Conservation (phyloP, 1,284 basidiomycete species). For the Xanthoconium separans region DNA sequence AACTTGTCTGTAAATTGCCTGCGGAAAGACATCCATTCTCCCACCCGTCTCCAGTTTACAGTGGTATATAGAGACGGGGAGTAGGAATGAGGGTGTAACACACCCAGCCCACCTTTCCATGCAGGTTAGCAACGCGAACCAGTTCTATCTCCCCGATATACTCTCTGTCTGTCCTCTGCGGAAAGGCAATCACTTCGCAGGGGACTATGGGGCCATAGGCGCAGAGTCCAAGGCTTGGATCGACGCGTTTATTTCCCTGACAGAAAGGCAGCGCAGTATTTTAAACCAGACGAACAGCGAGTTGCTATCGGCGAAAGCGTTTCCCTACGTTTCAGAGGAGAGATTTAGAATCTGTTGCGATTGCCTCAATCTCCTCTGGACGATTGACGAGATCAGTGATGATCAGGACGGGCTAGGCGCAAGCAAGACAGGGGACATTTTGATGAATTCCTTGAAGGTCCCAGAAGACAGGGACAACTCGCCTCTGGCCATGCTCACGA, state of each 20-base stretch:
- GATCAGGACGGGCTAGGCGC: slow-evolving; percentile 61
- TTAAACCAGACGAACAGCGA: slow-evolving; percentile 61
- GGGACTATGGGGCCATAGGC: slow-evolving; percentile 16
- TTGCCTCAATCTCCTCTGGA: slow-evolving; percentile 66
- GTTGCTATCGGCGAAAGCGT: slow-evolving; percentile 61
- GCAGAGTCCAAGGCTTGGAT: slow-evolving; percentile 63
- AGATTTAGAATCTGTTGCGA: slow-evolving; percentile 62
- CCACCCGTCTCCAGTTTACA: too few relatives aligned
- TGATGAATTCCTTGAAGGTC: slow-evolving; percentile 53
- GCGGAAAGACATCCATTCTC: too few relatives aligned
- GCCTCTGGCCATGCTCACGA: slow-evolving; percentile 54
- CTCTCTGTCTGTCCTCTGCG: slow-evolving; percentile 9
- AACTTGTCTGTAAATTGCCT: too few relatives aligned
- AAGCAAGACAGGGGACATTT: slow-evolving; percentile 49
- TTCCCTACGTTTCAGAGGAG: slow-evolving; percentile 57
- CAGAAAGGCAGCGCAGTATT: slow-evolving; percentile 57
- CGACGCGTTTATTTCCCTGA: slow-evolving; percentile 57
- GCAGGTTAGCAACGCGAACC: neutral
- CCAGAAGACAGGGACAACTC: slow-evolving; percentile 50
- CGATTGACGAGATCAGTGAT: slow-evolving; percentile 69
- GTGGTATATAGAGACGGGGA: slow-evolving; percentile 10
- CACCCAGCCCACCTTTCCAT: neutral
- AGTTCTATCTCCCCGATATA: slow-evolving; percentile 13
- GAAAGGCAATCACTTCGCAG: slow-evolving; percentile 6
- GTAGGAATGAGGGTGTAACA: neutral